phyloP scores from a whole-genome alignment of 176 grass and related monocot species.

The Melocanna baccifera region DNA sequence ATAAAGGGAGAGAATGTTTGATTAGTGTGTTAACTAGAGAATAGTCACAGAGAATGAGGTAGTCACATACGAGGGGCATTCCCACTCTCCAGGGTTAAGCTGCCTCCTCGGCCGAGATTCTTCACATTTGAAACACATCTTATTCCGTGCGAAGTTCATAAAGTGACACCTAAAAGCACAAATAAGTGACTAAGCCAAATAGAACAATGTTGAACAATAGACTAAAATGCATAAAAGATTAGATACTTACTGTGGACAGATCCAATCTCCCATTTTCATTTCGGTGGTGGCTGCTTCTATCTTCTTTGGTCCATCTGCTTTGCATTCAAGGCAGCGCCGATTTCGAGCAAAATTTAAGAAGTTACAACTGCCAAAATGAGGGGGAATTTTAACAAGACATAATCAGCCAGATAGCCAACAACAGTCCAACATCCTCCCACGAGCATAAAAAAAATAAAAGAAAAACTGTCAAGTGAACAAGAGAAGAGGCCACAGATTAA shows the following conservation, averaged over 20 bases:
- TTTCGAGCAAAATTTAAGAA: conserved; percentile 82
- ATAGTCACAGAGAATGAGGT: background rate
- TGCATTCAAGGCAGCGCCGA: conserved; percentile 55
- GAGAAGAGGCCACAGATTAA: conserved; percentile 18
- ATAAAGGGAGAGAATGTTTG: background rate
- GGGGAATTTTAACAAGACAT: conserved; percentile 4
- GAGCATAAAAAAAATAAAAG: background rate
- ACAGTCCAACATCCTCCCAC: background rate
- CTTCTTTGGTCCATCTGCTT: conserved; percentile 62
- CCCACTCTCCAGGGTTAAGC: conserved; percentile 78
- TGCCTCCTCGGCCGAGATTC: conserved; percentile 58
- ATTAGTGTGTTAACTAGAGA: conserved; percentile 15
- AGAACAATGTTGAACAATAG: background rate
- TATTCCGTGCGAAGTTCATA: conserved; percentile 90
- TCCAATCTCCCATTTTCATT: conserved; percentile 96
- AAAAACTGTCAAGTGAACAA: conserved; percentile 4
- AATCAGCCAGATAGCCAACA: background rate
- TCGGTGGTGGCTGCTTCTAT: conserved; percentile 21
- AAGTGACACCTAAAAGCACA: conserved; percentile 60
- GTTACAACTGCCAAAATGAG: conserved; percentile 52
- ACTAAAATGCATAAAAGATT: background rate
- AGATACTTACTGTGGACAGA: conserved; percentile 57
- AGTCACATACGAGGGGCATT: conserved; percentile 70
- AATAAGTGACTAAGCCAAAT: conserved; percentile 16
- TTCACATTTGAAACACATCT: conserved; percentile 69